A percentile compares a stretch with the other conserved stretches of the same genome.
phyloP scores from a whole-genome alignment of 2,329 filamentous ascomycete genomes.

The Pseudogymnoascus sp. region DNA sequence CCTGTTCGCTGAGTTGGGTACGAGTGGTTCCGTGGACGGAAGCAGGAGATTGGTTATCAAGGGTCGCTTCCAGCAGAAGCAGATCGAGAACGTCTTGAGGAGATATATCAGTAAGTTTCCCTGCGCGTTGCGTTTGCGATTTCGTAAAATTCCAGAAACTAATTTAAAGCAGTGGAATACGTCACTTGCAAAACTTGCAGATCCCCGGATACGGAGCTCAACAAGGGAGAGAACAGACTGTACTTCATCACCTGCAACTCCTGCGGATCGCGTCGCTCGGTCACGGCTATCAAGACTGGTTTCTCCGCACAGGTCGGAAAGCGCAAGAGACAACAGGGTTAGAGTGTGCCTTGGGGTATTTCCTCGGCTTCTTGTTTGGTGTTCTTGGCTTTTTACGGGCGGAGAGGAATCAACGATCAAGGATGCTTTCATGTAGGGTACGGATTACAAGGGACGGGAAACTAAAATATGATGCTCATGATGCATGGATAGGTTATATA shows the following conservation, averaged over 20 bases:
- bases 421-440: conserved; percentile 7
- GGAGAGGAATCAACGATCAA: conserved; percentile 9
- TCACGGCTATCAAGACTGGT: conserved; percentile 99
- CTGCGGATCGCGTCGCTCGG: conserved; percentile 73
- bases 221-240: conserved; percentile 97
- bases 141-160: conserved; percentile 15
- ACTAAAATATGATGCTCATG: conserved; percentile 9
- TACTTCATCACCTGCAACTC: conserved; percentile 98
- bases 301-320: conserved; percentile 99
- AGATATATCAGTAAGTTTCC: conserved; percentile 79
- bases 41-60: conserved; percentile 93
- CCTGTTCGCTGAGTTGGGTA: conserved; percentile 96
- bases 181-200: conserved; percentile 99
- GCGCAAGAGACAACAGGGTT: conserved; percentile 89
- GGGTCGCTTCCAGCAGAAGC: conserved; percentile 99
- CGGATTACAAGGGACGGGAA: conserved; percentile 9
- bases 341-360: conserved; percentile 32
- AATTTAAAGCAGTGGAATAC: conserved; percentile 61
- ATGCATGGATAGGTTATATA: conserved; percentile 9
- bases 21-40: conserved; percentile 89
- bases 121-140: background rate
- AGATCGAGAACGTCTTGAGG: conserved; percentile 93
- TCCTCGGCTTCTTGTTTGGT: conserved; percentile 10
- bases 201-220: conserved; percentile 88
- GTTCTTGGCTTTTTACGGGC: conserved; percentile 8